Evolutionary conservation across 176 grass and related monocot species (phyloP), one percentile per base, ranked within the genome.

Genomic region (Carex kokanica): DNA sequence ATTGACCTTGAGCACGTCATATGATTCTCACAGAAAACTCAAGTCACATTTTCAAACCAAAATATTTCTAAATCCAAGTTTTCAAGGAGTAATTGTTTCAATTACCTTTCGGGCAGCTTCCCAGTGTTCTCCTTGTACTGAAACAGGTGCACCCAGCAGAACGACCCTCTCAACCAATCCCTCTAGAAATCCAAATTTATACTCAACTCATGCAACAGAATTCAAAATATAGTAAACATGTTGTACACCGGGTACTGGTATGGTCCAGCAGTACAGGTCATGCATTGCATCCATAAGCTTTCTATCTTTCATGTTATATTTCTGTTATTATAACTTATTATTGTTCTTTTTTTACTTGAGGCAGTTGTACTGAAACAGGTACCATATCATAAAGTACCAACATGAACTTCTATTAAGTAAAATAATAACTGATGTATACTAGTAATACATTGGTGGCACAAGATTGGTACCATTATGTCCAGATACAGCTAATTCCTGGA

Each of bases 141-240:
- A 90, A 83, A 98, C 64, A 52, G 96, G 96, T 56, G 96, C 93
- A 52, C 96, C 96, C 23, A 98, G 88, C 25, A 99, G 84, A 36
- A 99, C 91, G 31, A 89, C 89, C 63, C 91, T 92, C 83, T 99
- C 96, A n/a, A 95, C 83, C 16, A 93, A 86, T 41, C 96, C 96
- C 89, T 89, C 96, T 99, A 13, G 15, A 89, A 74, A 60, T 60
- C 51, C 49, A 86, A 18, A 65, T 81, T 32, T 36, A 78, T 62
- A 89, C 31, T 58, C 51, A 67, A 73, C 57, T 64, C 24, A 72
- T 29, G 49, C 49, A 77, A 55, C 29, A 77, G 10, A 55, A 54
- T 77, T 77, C 23, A 61, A 20, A 20, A 55, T 31, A 54, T 25
- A 74, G 45, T 25, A 77, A 31, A 16, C 49, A 55, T 31, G 47